These are phyloP conservation scores for Ophiostoma novo-ulmi DNA, from an alignment of 2,329 filamentous ascomycete species.

Conservation along the genomic window DNA sequence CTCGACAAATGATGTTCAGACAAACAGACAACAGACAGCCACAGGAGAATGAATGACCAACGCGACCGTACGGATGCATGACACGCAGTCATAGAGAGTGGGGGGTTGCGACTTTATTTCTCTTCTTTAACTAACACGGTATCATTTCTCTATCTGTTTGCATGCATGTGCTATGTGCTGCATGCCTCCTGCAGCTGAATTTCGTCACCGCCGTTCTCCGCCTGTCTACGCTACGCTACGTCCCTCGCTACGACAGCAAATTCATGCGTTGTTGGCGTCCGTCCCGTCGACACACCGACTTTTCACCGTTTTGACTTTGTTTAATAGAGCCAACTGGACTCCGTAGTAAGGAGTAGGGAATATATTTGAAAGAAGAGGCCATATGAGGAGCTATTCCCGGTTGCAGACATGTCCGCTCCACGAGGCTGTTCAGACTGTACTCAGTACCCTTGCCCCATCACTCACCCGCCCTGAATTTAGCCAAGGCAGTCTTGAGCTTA, in stretches of 20 bases:
- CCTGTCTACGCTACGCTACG: neutral
- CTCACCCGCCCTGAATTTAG: neutral
- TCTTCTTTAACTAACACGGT: no score
- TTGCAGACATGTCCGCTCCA: neutral
- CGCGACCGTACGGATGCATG: neutral
- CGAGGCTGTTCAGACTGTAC: neutral
- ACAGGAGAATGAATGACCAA: no score
- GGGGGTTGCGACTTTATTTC: neutral
- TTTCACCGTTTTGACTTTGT: neutral
- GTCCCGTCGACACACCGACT: conserved; percentile 1
- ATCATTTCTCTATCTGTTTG: neutral
- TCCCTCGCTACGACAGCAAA: neutral
- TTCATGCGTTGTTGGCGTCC: neutral
- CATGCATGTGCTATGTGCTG: neutral
- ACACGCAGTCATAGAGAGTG: neutral
- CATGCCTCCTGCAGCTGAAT: neutral
- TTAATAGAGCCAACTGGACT: no score
- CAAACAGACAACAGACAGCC: neutral
- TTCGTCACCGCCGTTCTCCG: conserved; percentile 13
- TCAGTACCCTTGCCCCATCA: neutral
- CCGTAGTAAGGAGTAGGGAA: neutral
- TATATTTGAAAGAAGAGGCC: neutral
- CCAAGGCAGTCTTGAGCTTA: neutral
- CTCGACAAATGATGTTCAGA: neutral
- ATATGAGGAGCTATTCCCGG: neutral